Percentiles rank a stretch among this genome's conserved stretches.
Evolutionary conservation across 495 filamentous ascomycete genomes (phyloP).

Genomic region (Collariella sp.): DNA sequence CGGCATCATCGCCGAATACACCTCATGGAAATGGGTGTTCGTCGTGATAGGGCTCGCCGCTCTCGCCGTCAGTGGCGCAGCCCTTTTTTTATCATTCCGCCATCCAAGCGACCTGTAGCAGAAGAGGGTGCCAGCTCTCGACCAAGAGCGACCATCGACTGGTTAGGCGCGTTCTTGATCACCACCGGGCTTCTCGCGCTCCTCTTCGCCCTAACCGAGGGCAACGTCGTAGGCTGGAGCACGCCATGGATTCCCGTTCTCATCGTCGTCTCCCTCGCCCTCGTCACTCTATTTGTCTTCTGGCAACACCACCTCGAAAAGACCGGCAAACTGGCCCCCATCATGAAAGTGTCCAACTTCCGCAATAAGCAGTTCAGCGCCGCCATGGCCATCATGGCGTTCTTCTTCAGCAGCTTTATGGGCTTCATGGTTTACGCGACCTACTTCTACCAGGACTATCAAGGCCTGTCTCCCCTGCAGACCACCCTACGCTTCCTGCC

Average conservation of each 20-base stretch:
- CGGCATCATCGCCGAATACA: constrained; percentile 47
- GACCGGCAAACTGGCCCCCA: constrained; percentile 31
- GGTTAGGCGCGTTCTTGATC: constrained; percentile 55
- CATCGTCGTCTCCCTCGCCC: constrained; percentile 51
- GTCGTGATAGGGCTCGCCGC: constrained; percentile 58
- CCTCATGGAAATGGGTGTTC: constrained; percentile 56
- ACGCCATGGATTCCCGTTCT: constrained; percentile 57
- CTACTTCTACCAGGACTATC: constrained; percentile 56
- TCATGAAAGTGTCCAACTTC: constrained; percentile 53
- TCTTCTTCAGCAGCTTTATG: constrained; percentile 54
- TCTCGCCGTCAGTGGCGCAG: constrained; percentile 48
- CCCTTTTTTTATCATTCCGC: constrained; percentile 58
- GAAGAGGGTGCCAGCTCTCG: constrained; percentile 13
- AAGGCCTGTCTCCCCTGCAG: constrained; percentile 43
- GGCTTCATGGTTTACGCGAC: constrained; percentile 52
- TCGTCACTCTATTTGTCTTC: constrained; percentile 50
- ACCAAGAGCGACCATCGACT: constrained; percentile 45
- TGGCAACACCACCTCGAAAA: constrained; percentile 58
- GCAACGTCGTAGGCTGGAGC: constrained; percentile 58
- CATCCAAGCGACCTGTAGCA: constrained; percentile 33
- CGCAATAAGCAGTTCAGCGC: constrained; percentile 44
- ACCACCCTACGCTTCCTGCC: constrained; percentile 56
- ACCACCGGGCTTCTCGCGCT: constrained; percentile 54
- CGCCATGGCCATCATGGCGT: constrained; percentile 50
- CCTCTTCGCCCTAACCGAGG: constrained; percentile 55